phyloP scores from a whole-genome alignment of 768 basidiomycete species.

The Pulveroboletus frians region DNA sequence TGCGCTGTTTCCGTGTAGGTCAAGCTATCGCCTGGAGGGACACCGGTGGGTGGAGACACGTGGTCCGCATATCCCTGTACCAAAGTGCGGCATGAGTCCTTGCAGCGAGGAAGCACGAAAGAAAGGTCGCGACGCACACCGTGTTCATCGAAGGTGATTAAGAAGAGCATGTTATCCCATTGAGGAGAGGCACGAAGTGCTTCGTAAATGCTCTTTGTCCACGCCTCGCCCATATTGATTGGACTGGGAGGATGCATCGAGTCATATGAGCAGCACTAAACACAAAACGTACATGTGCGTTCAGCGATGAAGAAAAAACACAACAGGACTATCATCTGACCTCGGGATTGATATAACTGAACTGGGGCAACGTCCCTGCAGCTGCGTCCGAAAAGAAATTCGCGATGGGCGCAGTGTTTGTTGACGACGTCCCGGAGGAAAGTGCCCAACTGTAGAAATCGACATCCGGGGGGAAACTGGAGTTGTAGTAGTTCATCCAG shows the following conservation, averaged over 20 bases:
- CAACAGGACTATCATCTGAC: neutral
- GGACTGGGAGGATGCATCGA: constrained; percentile 12
- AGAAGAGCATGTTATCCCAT: constrained; percentile 17
- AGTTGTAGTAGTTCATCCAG: constrained; percentile 26
- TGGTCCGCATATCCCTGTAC: constrained; percentile 23
- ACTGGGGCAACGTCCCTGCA: constrained; percentile 21
- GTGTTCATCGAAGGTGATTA: constrained; percentile 25
- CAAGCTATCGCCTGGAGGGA: constrained; percentile 20
- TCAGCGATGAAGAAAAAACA: neutral
- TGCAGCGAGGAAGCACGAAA: neutral
- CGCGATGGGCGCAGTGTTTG: constrained; percentile 14
- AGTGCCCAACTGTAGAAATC: constrained; percentile 21
- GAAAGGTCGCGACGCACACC: constrained; percentile 11
- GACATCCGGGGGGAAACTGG: constrained; percentile 23
- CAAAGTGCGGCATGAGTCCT: neutral
- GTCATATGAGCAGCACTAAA: constrained; percentile 21
- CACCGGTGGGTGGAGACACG: constrained; percentile 18
- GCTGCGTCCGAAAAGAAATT: constrained; percentile 20
- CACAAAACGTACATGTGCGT: neutral
- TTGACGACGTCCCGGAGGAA: constrained; percentile 13
- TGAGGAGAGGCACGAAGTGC: constrained; percentile 22
- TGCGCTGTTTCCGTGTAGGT: constrained; percentile 21
- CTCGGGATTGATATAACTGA: constrained; percentile 26
- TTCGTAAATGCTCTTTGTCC: constrained; percentile 23
- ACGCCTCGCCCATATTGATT: neutral